These are phyloP conservation scores for Mycena vulgaris DNA, from an alignment of 768 basidiomycete species.

Conservation along the genomic window DNA sequence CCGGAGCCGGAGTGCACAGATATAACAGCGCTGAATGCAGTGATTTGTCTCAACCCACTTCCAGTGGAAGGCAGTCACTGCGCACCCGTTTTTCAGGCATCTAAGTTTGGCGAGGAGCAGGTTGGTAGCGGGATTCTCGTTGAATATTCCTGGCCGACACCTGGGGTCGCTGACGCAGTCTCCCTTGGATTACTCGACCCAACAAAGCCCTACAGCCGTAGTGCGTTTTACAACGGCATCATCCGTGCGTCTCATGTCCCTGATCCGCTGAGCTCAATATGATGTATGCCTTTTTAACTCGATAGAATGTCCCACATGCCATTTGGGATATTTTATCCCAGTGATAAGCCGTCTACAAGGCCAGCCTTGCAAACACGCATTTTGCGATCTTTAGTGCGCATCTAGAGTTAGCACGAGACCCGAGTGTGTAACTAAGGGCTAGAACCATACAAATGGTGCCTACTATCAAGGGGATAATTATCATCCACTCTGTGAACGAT, in stretches of 20 bases:
- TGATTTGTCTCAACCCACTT: background rate
- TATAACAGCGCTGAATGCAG: too few relatives aligned
- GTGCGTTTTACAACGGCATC: background rate
- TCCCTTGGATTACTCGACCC: constrained; percentile 15
- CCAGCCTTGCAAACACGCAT: too few relatives aligned
- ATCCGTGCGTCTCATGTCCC: constrained; percentile 7
- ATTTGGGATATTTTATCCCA: constrained; percentile 12
- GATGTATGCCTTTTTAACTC: too few relatives aligned
- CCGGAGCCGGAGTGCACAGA: too few relatives aligned
- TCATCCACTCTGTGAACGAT: too few relatives aligned
- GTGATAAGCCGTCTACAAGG: too few relatives aligned
- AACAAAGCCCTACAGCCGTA: background rate
- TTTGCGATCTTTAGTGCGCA: too few relatives aligned
- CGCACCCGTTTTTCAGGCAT: background rate
- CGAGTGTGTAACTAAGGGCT: too few relatives aligned
- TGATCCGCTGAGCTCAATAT: background rate
- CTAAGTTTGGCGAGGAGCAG: background rate
- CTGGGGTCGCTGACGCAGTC: background rate
- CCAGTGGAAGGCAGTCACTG: constrained; percentile 8
- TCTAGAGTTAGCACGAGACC: too few relatives aligned
- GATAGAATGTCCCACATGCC: constrained; percentile 12
- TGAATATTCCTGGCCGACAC: background rate
- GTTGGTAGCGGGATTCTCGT: background rate
- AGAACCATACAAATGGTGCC: too few relatives aligned
- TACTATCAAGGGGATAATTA: too few relatives aligned